Evolutionary conservation across 176 grass and related monocot species (phyloP).

Genomic region (Canna indica): DNA sequence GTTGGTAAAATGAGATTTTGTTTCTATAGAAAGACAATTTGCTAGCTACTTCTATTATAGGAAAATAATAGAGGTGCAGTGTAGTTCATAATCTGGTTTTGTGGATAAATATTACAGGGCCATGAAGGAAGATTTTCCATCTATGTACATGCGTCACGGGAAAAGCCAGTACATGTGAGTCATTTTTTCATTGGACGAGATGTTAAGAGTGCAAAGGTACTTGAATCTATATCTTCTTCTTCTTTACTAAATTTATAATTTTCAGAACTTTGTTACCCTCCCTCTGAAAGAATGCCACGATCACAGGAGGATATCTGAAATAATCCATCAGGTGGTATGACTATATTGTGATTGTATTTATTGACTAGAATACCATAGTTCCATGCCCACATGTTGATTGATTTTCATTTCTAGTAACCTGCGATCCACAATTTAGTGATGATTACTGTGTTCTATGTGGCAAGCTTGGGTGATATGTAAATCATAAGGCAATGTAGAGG

Average conservation of each 20-base stretch:
- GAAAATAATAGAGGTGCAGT: neutral
- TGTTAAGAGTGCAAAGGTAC: slow-evolving; percentile 81
- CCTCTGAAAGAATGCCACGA: too few relatives aligned
- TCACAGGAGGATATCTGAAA: slow-evolving; percentile 4
- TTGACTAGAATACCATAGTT: neutral
- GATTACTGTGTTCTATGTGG: neutral
- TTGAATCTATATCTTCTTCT: neutral
- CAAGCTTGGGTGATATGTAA: neutral
- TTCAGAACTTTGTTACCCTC: too few relatives aligned
- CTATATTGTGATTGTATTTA: neutral
- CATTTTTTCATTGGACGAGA: slow-evolving; percentile 80
- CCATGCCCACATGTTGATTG: neutral
- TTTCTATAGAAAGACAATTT: too few relatives aligned
- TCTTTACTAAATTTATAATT: neutral
- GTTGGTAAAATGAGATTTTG: too few relatives aligned
- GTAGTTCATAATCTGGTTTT: neutral
- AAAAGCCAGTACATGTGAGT: slow-evolving; percentile 86
- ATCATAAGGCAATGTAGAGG: neutral
- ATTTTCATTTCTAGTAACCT: neutral
- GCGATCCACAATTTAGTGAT: neutral
- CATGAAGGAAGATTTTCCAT: slow-evolving; percentile 89
- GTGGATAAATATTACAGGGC: slow-evolving; percentile 36
- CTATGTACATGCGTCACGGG: slow-evolving; percentile 88
- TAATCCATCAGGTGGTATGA: neutral
- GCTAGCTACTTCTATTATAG: neutral